Percentiles rank a stretch among this genome's conserved stretches.
Evolutionary conservation across 192 early-diverging fungal species (phyloP).

Genomic region (Allomyces macrogynus): DNA sequence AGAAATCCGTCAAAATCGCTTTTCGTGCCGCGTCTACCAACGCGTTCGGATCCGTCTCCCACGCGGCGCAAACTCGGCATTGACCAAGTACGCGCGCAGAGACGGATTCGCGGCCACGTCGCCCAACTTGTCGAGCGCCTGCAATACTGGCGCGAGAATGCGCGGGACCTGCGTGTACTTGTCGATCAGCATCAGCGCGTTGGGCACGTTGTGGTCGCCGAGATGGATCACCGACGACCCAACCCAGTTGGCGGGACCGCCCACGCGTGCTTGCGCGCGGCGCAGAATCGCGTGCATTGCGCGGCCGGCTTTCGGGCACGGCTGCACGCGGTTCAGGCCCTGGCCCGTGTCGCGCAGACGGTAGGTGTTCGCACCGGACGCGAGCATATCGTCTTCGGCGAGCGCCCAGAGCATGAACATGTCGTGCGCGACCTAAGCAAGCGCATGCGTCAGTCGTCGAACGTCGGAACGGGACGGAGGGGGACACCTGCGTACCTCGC

Average conservation of each 20-base stretch:
- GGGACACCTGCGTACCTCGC: slow-evolving; percentile 23
- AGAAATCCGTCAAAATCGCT: slow-evolving; percentile 75
- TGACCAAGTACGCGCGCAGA: not conserved
- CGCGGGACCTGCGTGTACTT: slow-evolving; percentile 94
- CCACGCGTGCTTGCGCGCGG: slow-evolving; percentile 60
- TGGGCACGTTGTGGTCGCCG: slow-evolving; percentile 95
- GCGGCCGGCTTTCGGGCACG: slow-evolving; percentile 58
- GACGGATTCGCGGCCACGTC: not conserved
- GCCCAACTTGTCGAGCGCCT: not conserved
- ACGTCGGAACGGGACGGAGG: too few species aligned
- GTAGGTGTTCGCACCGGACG: slow-evolving; percentile 40
- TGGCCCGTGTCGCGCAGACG: slow-evolving; percentile 89
- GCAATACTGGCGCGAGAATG: slow-evolving; percentile 60
- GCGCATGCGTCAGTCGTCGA: too few species aligned
- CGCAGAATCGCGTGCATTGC: slow-evolving; percentile 80
- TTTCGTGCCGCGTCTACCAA: slow-evolving; percentile 16
- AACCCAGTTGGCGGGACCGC: slow-evolving; percentile 47
- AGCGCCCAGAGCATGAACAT: slow-evolving; percentile 93
- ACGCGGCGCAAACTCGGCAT: too few species aligned
- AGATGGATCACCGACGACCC: slow-evolving; percentile 91
- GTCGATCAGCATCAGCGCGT: slow-evolving; percentile 94
- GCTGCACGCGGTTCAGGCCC: slow-evolving; percentile 85
- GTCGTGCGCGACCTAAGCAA: slow-evolving; percentile 52
- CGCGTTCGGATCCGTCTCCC: not conserved
- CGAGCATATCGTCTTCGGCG: slow-evolving; percentile 71